Evolutionary conservation across 371 early-diverging fungal species (phyloP).

Genomic region (Mucor circinelloides): DNA sequence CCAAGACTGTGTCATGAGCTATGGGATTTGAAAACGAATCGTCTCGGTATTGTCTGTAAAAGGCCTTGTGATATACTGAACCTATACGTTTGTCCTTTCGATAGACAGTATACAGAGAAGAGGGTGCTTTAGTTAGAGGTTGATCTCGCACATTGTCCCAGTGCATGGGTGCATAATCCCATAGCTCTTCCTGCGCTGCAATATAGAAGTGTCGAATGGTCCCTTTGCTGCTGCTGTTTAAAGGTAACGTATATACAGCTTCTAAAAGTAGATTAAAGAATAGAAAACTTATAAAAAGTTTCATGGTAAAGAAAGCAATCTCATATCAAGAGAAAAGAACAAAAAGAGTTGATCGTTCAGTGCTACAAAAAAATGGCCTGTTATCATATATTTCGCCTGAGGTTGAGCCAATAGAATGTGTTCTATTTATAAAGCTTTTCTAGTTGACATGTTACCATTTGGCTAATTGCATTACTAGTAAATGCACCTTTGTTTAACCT

Average conservation of each 20-base stretch:
- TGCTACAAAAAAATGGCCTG: not conserved
- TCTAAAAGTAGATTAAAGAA: not conserved
- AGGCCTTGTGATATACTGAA: slow-evolving; percentile 40
- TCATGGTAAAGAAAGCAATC: not conserved
- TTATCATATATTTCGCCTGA: not conserved
- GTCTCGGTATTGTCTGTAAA: slow-evolving; percentile 50
- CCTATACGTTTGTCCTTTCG: slow-evolving; percentile 41
- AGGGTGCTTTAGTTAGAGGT: slow-evolving; percentile 30
- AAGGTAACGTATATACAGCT: not conserved
- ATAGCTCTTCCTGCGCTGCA: slow-evolving; percentile 49
- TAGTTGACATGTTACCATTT: too few species aligned
- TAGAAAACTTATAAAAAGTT: not conserved
- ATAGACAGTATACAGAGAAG: slow-evolving; percentile 29
- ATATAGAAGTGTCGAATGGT: slow-evolving; percentile 47
- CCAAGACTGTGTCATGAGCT: slow-evolving; percentile 41
- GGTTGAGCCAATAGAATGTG: not conserved
- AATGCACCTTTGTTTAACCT: too few species aligned
- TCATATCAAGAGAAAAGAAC: not conserved
- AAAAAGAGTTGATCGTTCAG: not conserved
- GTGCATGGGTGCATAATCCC: slow-evolving; percentile 56
- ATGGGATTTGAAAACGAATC: slow-evolving; percentile 28
- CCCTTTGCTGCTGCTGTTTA: not conserved
- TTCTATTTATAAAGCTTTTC: not conserved
- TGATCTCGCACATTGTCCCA: slow-evolving; percentile 42
- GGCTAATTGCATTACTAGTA: too few species aligned